Percentiles rank a stretch among this genome's conserved stretches.
Evolutionary conservation across 2,329 filamentous ascomycete species (phyloP).

Genomic region (Harringtonia aguacate): DNA sequence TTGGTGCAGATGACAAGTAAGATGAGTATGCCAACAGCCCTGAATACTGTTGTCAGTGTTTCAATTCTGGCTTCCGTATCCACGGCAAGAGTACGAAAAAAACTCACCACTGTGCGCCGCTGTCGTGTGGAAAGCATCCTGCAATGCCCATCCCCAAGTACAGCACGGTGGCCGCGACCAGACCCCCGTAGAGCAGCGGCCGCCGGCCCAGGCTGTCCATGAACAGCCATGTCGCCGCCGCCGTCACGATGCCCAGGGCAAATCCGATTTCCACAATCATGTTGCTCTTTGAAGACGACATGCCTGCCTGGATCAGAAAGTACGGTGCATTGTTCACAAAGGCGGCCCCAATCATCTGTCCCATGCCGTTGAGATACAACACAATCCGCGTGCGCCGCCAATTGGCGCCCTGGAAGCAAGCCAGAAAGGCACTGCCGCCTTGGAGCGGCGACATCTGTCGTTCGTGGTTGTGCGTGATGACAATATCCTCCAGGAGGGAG

Average conservation of each 20-base stretch:
- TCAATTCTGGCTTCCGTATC: no score
- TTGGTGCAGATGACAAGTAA: neutral
- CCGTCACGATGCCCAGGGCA: neutral
- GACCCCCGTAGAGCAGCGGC: neutral
- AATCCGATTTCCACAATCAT: neutral
- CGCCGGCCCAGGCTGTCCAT: neutral
- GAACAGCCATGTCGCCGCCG: neutral
- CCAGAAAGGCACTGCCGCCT: neutral
- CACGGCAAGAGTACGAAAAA: no score
- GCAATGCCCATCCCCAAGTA: neutral
- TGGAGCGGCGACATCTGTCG: no score
- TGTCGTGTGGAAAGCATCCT: neutral
- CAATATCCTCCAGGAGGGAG: no score
- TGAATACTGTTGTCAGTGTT: no score
- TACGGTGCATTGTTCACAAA: constrained; percentile 2
- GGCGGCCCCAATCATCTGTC: constrained; percentile 1
- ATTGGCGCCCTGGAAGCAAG: constrained; percentile 6
- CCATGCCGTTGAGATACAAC: constrained; percentile 1
- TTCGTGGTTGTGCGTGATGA: neutral
- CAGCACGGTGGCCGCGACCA: neutral
- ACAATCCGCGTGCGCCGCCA: constrained; percentile 4
- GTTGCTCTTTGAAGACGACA: neutral
- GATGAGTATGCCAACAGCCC: neutral
- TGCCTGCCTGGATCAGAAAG: constrained; percentile 1
- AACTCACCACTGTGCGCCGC: no score